phyloP scores from a whole-genome alignment of 78 protist species.

The Chrysochromulina parva region DNA sequence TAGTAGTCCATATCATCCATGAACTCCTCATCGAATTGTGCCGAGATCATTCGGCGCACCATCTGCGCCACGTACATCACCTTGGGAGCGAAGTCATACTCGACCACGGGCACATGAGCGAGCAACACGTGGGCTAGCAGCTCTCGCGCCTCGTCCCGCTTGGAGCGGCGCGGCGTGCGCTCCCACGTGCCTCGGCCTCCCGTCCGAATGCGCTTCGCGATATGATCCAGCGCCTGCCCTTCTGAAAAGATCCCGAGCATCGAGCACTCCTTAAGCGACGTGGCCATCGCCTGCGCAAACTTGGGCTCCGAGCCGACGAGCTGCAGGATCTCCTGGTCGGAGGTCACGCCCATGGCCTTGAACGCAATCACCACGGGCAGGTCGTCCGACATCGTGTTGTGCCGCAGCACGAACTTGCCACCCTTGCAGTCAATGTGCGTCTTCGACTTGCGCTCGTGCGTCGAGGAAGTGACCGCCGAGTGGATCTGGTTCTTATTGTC shows the following conservation, averaged over 20 bases:
- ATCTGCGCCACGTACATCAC: constrained; percentile 20
- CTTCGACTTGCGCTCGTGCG: constrained; percentile 85
- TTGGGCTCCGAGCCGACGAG: constrained; percentile 80
- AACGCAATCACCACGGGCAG: constrained; percentile 68
- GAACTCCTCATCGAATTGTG: constrained; percentile 41
- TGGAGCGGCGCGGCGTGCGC: background rate
- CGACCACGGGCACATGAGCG: constrained; percentile 87
- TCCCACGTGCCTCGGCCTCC: background rate
- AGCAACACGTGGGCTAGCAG: constrained; percentile 83
- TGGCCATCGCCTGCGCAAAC: constrained; percentile 60
- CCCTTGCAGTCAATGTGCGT: constrained; percentile 72
- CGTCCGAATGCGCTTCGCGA: constrained; percentile 50
- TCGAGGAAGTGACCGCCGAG: constrained; percentile 74
- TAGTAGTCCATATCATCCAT: constrained; percentile 95
- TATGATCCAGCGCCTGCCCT: constrained; percentile 81
- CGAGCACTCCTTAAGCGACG: constrained; percentile 79
- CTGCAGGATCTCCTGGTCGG: constrained; percentile 93
- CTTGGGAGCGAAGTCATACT: constrained; percentile 44
- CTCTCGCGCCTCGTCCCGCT: constrained; percentile 86
- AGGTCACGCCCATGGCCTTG: constrained; percentile 89
- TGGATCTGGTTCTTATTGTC: constrained; percentile 73
- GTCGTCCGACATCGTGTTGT: constrained; percentile 90
- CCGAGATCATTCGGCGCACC: constrained; percentile 27
- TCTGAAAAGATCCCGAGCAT: constrained; percentile 60
- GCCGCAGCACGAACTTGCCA: constrained; percentile 78